Base-by-base conservation (phyloP, 352 stramenopile genomes). In the Bremia lactucae region DNA sequence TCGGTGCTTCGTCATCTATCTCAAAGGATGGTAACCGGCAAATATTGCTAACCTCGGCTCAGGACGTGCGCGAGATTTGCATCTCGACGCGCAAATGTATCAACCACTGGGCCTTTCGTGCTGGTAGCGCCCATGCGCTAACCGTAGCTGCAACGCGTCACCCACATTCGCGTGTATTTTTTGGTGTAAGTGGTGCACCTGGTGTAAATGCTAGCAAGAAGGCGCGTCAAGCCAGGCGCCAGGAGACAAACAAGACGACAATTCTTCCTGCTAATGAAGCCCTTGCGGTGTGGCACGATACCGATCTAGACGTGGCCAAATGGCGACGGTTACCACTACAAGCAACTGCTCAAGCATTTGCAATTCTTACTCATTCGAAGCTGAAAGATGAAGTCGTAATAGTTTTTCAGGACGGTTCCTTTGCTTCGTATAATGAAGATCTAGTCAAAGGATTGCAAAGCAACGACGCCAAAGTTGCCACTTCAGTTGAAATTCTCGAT, bases 61-160 rank as follows among this genome's bases (percentile, higher is more conserved):
- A 70, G 41, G 71, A 86, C 41, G 66, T 88, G 44, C 65, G 80
- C 28, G 76, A 88, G 52, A 70, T 78, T 51, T 75, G 65, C 51
- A 55, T 59, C 33, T 51, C 71, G 21, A 63, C 75, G 36, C 65
- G 70, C 55, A 78, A 87, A 53, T 87, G 70, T 37, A 42, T 82
- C 31, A 78, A 83, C 59, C 70, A 87, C 63, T 87, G 75, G 75
- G 75, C 68, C 18, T 83, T 87, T 53, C 67, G 70, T 10, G 40
- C 65, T 21, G 71, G 65, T 18, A 76, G 69, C 38, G 49, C 45
- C 15, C 39, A 71, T 21, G 70, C 70, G 29, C 42, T 87, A 21
- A 61, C 52, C 11, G 38, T 83, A n/a, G 46, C 58, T 7, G 75
- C 75, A 7, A 66, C 68, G 51, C 69, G 72, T 33, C 68, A 83